A percentile compares a stretch with the other conserved stretches of the same genome.
These are phyloP conservation scores for Phytophthora gonapodyides DNA, from an alignment of 352 stramenopile species.

Conservation along the genomic window DNA sequence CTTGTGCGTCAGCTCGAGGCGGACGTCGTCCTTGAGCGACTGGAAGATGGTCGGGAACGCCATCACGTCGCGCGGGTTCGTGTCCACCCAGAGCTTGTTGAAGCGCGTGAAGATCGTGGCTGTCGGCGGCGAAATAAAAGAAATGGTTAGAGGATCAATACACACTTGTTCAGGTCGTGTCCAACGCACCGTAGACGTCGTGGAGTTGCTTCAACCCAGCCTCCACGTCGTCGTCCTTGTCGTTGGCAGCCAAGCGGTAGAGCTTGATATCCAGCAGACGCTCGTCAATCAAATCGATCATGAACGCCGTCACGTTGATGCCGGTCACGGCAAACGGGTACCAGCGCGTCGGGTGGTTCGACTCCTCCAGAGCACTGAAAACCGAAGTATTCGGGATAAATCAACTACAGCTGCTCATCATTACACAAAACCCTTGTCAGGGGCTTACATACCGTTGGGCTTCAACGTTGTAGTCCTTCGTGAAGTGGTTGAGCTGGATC, in stretches of 20 bases:
- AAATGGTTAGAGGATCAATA: neutral
- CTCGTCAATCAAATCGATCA: slow-evolving; percentile 76
- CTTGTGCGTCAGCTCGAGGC: slow-evolving; percentile 50
- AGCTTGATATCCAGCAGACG: slow-evolving; percentile 78
- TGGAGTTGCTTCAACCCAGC: slow-evolving; percentile 57
- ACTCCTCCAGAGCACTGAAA: slow-evolving; percentile 74
- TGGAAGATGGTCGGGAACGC: slow-evolving; percentile 86
- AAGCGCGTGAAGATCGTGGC: slow-evolving; percentile 82
- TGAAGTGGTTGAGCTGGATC: slow-evolving; percentile 78
- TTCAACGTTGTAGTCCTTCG: slow-evolving; percentile 74
- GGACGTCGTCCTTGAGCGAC: slow-evolving; percentile 73
- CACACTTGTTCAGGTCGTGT: too few relatives aligned
- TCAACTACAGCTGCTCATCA: neutral
- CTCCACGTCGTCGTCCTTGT: slow-evolving; percentile 38
- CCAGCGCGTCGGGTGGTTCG: slow-evolving; percentile 84
- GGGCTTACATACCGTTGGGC: slow-evolving; percentile 49
- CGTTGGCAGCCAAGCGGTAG: slow-evolving; percentile 45
- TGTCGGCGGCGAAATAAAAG: slow-evolving; percentile 19
- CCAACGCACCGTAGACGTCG: slow-evolving; percentile 73
- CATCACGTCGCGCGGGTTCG: slow-evolving; percentile 86
- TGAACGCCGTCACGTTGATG: slow-evolving; percentile 87
- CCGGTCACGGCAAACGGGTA: slow-evolving; percentile 87
- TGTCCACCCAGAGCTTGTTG: slow-evolving; percentile 82
- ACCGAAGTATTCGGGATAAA: too few relatives aligned
- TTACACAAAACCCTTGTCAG: too few relatives aligned